Percentiles rank a stretch among this genome's conserved stretches.
Conservation (phyloP, 116 monocot species). For the Posidonia oceanica region DNA sequence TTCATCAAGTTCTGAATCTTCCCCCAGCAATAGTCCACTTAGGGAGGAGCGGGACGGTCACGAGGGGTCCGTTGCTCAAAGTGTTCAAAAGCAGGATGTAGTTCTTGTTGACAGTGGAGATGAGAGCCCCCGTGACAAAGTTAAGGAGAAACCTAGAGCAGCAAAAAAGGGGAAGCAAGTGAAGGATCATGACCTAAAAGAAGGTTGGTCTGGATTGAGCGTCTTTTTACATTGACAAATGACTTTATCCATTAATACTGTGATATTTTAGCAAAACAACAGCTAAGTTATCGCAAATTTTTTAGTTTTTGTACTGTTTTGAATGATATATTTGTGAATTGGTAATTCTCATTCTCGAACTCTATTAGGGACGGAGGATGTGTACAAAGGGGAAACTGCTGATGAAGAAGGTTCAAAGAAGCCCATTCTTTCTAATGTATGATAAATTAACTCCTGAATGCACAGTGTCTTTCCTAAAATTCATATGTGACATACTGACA, state of each 20-base stretch:
- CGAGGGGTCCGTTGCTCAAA: slow-evolving; percentile 5
- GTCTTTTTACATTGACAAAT: too few relatives aligned
- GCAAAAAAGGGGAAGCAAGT: slow-evolving; percentile 6
- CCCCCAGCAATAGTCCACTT: slow-evolving; percentile 24
- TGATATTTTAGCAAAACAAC: too few relatives aligned
- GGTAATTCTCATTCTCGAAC: slow-evolving; percentile 1
- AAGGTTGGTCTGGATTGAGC: slow-evolving; percentile 20
- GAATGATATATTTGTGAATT: background rate
- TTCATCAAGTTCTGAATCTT: slow-evolving; percentile 55
- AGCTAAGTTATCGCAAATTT: too few relatives aligned
- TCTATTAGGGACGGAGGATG: slow-evolving; percentile 32
- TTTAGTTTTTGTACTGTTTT: background rate
- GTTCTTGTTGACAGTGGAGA: slow-evolving; percentile 33
- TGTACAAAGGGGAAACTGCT: slow-evolving; percentile 22
- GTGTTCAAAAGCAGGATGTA: slow-evolving; percentile 7
- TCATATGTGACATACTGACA: background rate
- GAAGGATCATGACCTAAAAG: slow-evolving; percentile 15
- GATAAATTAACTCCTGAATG: slow-evolving; percentile 7
- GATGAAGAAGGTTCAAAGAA: slow-evolving; percentile 45
- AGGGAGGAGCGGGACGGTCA: slow-evolving; percentile 5
- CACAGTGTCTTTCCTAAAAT: background rate
- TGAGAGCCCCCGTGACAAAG: slow-evolving; percentile 4
- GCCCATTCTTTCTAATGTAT: slow-evolving; percentile 37
- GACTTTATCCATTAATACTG: too few relatives aligned
- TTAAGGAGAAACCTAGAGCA: background rate